These are phyloP conservation scores for Psidium friedrichsthalianum DNA, from an alignment of 345 rosid genomes.

Conservation along the genomic window DNA sequence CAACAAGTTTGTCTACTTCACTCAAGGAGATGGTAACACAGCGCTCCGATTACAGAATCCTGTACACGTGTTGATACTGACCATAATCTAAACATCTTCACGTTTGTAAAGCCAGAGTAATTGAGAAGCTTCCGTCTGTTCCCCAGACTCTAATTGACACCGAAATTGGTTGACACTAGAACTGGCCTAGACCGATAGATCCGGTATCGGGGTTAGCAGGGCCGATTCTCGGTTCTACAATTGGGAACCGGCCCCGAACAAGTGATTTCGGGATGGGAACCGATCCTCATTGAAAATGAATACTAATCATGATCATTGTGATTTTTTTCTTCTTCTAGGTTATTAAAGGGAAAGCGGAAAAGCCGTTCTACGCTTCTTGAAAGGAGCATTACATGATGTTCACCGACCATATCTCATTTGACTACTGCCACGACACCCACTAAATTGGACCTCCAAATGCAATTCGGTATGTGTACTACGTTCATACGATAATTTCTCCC, in stretches of 20 bases:
- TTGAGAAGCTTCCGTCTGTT: not conserved
- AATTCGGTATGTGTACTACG: accelerated
- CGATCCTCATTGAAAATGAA: not conserved
- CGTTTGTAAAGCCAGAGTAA: not conserved
- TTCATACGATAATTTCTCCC: not conserved
- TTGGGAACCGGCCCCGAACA: not conserved
- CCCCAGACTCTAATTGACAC: too few relatives aligned
- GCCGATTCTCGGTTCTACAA: accelerated
- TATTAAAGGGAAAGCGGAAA: not conserved
- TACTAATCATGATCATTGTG: not conserved
- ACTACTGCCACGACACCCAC: not conserved
- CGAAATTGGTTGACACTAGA: not conserved
- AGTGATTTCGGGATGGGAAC: not conserved
- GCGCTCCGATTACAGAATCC: not conserved
- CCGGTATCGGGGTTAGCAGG: not conserved
- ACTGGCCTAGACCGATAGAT: not conserved
- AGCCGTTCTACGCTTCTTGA: not conserved
- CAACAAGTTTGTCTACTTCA: conserved; percentile 44
- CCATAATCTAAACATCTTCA: not conserved
- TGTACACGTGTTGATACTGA: not conserved
- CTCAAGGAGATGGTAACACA: conserved; percentile 59
- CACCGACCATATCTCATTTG: not conserved
- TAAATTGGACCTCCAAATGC: not conserved
- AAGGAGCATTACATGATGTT: accelerated
- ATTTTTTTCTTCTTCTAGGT: not conserved